Evolutionary conservation across 2,329 filamentous ascomycete genomes (phyloP).

Genomic region (Xylariales sp.): DNA sequence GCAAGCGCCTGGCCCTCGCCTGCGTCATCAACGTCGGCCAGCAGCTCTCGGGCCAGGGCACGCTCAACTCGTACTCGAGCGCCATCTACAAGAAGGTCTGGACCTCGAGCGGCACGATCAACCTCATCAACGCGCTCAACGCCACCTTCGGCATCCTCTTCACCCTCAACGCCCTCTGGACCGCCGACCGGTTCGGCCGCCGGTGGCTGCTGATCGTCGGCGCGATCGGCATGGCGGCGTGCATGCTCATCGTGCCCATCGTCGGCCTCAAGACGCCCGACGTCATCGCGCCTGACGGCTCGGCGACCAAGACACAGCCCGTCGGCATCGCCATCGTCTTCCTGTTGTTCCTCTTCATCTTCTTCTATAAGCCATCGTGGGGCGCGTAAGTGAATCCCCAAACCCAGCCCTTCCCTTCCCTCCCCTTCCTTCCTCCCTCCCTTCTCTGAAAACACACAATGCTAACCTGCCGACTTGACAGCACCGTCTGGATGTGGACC

Average conservation of each 20-base stretch:
- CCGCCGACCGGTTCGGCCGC: slow-evolving; percentile 76
- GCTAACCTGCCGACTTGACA: slow-evolving; percentile 11
- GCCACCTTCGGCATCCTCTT: slow-evolving; percentile 79
- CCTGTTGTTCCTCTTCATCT: slow-evolving; percentile 73
- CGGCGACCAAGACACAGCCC: slow-evolving; percentile 61
- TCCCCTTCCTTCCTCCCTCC: not conserved
- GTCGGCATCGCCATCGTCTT: slow-evolving; percentile 77
- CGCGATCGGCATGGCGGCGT: slow-evolving; percentile 74
- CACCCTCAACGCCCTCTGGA: slow-evolving; percentile 79
- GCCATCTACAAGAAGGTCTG: slow-evolving; percentile 80
- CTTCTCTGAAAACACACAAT: too few relatives aligned
- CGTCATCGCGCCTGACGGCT: slow-evolving; percentile 56
- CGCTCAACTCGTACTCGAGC: slow-evolving; percentile 78
- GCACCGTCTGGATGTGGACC: slow-evolving; percentile 77
- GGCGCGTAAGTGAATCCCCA: slow-evolving; percentile 36
- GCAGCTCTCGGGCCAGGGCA: slow-evolving; percentile 78
- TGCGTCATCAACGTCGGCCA: slow-evolving; percentile 77
- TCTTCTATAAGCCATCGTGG: slow-evolving; percentile 68
- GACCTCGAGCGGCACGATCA: slow-evolving; percentile 67
- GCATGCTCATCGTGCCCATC: slow-evolving; percentile 73
- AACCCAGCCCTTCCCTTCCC: not conserved
- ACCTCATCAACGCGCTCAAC: slow-evolving; percentile 79
- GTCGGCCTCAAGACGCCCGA: slow-evolving; percentile 63
- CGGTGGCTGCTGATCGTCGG: slow-evolving; percentile 77
- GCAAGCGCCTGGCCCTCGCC: slow-evolving; percentile 73